A percentile compares a stretch with the other conserved stretches of the same genome.
phyloP scores from a whole-genome alignment of 495 filamentous ascomycete genomes.

The Lophiotrema nucula region DNA sequence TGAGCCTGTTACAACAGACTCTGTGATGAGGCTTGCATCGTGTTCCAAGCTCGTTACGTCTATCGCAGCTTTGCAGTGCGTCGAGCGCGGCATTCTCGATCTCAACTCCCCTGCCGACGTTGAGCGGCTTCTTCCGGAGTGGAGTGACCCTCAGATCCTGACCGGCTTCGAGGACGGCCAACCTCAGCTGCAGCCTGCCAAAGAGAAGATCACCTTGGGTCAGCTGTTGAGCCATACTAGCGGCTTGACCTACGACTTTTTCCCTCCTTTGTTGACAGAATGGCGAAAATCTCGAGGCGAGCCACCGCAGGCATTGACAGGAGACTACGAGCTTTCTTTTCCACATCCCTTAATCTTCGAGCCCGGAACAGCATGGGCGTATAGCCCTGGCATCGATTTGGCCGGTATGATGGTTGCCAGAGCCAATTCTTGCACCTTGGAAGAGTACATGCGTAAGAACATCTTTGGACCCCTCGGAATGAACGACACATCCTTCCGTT shows the following conservation, averaged over 20 bases:
- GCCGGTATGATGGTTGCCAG: conserved; percentile 24
- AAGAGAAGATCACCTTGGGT: conserved; percentile 30
- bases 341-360: conserved; percentile 36
- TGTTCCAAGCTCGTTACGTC: conserved; percentile 22
- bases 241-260: conserved; percentile 13
- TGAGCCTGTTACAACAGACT: conserved; percentile 5
- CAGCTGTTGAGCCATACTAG: conserved; percentile 10
- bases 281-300: conserved; percentile 3
- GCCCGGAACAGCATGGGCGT: conserved; percentile 36
- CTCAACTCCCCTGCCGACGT: conserved; percentile 19
- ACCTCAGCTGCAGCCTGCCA: conserved; percentile 10
- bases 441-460: conserved; percentile 48
- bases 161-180: conserved; percentile 29
- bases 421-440: conserved; percentile 31
- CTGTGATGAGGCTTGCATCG: conserved; percentile 23
- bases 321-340: not conserved
- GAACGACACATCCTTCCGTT: conserved; percentile 44
- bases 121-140: conserved; percentile 30
- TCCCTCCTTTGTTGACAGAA: not conserved
- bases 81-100: conserved; percentile 23
- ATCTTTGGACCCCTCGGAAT: conserved; percentile 50
- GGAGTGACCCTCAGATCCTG: conserved; percentile 30
- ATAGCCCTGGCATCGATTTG: conserved; percentile 35
- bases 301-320: not conserved
- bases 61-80: conserved; percentile 24